Conservation (phyloP, 495 filamentous ascomycete genomes). For the Lepidopterella palustris region DNA sequence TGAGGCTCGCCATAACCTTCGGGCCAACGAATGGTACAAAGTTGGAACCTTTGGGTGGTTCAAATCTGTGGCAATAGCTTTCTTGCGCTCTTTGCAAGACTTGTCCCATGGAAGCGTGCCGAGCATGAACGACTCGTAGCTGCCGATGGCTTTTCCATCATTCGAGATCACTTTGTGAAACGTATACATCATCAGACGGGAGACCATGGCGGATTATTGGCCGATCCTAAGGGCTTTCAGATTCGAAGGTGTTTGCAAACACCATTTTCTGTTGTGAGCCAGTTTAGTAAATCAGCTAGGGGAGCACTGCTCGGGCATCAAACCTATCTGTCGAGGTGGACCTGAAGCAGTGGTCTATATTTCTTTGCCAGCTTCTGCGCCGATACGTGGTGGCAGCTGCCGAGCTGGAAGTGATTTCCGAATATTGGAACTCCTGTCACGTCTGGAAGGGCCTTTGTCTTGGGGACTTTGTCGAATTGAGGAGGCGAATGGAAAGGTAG, state of each 20-base stretch:
- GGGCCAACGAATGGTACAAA: constrained; percentile 59
- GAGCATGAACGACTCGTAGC: constrained; percentile 55
- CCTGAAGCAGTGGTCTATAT: constrained; percentile 62
- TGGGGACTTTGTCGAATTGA: constrained; percentile 47
- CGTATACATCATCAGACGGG: constrained; percentile 55
- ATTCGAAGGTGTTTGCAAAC: constrained; percentile 56
- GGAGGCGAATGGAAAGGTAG: constrained; percentile 48
- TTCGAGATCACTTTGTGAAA: constrained; percentile 52
- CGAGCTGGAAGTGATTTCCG: constrained; percentile 56
- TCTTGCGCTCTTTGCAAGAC: constrained; percentile 54
- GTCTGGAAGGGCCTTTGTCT: constrained; percentile 58
- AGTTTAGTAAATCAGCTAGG: not conserved
- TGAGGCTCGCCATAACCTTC: constrained; percentile 52
- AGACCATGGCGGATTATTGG: constrained; percentile 55
- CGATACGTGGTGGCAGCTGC: constrained; percentile 49
- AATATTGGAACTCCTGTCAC: constrained; percentile 59
- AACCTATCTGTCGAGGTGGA: constrained; percentile 58
- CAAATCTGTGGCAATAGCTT: constrained; percentile 55
- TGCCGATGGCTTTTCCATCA: not conserved
- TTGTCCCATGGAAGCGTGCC: constrained; percentile 62
- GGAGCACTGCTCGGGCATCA: not conserved
- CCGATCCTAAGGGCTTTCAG: constrained; percentile 56
- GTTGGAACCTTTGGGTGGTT: constrained; percentile 53
- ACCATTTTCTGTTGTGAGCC: constrained; percentile 43
- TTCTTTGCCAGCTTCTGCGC: constrained; percentile 51